phyloP scores from a whole-genome alignment of 169 alveolate genomes.

The Eimeria acervulina region DNA sequence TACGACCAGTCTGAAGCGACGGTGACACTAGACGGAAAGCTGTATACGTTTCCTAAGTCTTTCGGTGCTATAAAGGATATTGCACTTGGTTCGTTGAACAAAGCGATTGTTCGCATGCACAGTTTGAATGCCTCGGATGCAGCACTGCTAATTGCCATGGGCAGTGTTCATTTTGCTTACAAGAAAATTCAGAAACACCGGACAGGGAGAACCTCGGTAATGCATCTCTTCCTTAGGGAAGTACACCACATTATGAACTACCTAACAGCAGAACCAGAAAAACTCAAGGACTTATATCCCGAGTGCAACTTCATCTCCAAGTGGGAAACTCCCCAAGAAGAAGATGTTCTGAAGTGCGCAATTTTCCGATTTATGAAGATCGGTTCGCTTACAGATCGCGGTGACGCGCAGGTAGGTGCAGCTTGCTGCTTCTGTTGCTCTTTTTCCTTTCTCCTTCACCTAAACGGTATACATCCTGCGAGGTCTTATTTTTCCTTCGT shows the following conservation, averaged over 20 bases:
- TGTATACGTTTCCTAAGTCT: slow-evolving; percentile 66
- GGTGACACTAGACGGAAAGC: slow-evolving; percentile 46
- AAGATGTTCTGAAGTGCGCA: slow-evolving; percentile 65
- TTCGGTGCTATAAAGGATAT: slow-evolving; percentile 57
- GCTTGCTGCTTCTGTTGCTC: neutral
- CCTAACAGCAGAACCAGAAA: neutral
- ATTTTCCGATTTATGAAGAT: slow-evolving; percentile 69
- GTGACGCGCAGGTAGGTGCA: neutral
- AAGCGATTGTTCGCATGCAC: slow-evolving; percentile 61
- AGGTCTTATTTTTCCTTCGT: neutral
- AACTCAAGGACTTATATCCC: neutral
- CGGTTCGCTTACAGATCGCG: slow-evolving; percentile 31
- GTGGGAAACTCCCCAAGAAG: neutral
- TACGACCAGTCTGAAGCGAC: slow-evolving; percentile 59
- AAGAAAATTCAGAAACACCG: slow-evolving; percentile 69
- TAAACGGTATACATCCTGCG: neutral
- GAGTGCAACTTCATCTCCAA: slow-evolving; percentile 58
- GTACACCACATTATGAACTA: slow-evolving; percentile 48
- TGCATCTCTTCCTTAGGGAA: slow-evolving; percentile 74
- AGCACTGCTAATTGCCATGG: slow-evolving; percentile 49
- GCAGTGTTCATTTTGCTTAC: slow-evolving; percentile 74
- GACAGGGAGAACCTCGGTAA: slow-evolving; percentile 60
- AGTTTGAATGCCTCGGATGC: slow-evolving; percentile 69
- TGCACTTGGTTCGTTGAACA: slow-evolving; percentile 26
- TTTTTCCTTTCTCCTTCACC: neutral